phyloP scores from a whole-genome alignment of 2,329 filamentous ascomycete genomes.

The Claviceps sp. region DNA sequence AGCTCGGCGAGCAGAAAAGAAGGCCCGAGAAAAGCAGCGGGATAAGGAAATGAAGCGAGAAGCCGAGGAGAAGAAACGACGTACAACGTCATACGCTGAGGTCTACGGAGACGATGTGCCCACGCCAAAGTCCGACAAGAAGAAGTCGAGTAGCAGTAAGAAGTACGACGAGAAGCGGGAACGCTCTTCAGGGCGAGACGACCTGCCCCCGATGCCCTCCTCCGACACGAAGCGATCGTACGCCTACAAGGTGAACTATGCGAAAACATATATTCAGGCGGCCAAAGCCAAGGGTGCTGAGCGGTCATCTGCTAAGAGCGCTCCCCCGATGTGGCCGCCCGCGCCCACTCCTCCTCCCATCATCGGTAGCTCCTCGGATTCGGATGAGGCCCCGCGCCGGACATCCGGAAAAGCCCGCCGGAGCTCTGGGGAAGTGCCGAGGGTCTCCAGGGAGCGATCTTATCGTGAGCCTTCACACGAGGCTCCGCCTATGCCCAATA shows the following conservation, averaged over 20 bases:
- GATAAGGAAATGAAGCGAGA: conserved; percentile 26
- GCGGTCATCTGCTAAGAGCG: conserved; percentile 9
- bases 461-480: conserved; percentile 20
- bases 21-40: conserved; percentile 19
- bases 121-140: conserved; percentile 20
- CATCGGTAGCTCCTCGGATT: conserved; percentile 10
- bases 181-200: conserved; percentile 21
- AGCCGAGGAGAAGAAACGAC: conserved; percentile 23
- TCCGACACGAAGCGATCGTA: conserved; percentile 13
- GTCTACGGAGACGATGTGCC: conserved; percentile 18
- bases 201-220: conserved; percentile 11
- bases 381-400: conserved; percentile 20
- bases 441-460: conserved; percentile 14
- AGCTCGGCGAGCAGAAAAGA: conserved; percentile 21
- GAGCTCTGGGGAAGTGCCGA: conserved; percentile 17
- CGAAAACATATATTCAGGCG: conserved; percentile 19
- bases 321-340: conserved; percentile 15
- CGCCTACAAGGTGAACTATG: conserved; percentile 11
- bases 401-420: conserved; percentile 21
- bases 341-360: conserved; percentile 24
- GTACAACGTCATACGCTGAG: conserved; percentile 23
- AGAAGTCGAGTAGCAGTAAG: conserved; percentile 24
- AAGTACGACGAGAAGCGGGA: conserved; percentile 25
- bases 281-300: conserved; percentile 13
- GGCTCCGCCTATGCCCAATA: conserved; percentile 14